Evolutionary conservation across 2,329 filamentous ascomycete genomes (phyloP), one percentile per base, ranked within the genome.

Genomic region (Alternaria solani): DNA sequence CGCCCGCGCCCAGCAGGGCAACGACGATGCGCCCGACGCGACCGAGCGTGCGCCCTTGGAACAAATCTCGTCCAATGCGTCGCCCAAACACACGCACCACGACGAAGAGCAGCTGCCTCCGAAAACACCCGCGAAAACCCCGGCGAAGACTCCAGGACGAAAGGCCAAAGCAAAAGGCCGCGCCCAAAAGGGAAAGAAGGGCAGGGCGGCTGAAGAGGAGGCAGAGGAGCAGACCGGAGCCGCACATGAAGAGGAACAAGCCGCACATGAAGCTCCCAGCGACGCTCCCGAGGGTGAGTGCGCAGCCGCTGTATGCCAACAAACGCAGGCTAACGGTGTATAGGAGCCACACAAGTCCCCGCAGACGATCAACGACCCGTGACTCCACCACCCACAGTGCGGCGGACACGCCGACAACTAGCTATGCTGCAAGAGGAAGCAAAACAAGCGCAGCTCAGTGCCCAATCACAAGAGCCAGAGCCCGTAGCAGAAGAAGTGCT

Each of bases 1-100:
- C 59, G 79, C 81, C 36, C 74, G 80, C 70, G 78, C 79, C 59
- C 78, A 80, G 51, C 68, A 79, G 55, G 70, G 76, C 69, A 70
- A 73, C 39, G 75, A 78, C 60, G 76, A 80, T 55, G 72, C 76
- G 8, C 61, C 71, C 53, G 78, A 78, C 51, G 66, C 75, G 60
- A 66, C 71, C 34, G 66, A 78, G 49, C 79, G 80, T 67, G 66
- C 70, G 51, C 75, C 78, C 25, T 68, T 82, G 47, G 75, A 76
- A 55, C 78, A 82, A 42, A 75, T 83, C n/a, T 76, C 78, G 23
- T 69, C 73, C 16, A 82, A 76, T 59, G 54, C 65, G 34, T 57
- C 70, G 49, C 58, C 67, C 39, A 64, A 74, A 49, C 63, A 58
- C 28, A 55, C 52, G n/a, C 47, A 39, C 20, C 23, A 61, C 34